Evolutionary conservation across 139 green algal species (phyloP).

Genomic region (Picocystis salinarum): DNA sequence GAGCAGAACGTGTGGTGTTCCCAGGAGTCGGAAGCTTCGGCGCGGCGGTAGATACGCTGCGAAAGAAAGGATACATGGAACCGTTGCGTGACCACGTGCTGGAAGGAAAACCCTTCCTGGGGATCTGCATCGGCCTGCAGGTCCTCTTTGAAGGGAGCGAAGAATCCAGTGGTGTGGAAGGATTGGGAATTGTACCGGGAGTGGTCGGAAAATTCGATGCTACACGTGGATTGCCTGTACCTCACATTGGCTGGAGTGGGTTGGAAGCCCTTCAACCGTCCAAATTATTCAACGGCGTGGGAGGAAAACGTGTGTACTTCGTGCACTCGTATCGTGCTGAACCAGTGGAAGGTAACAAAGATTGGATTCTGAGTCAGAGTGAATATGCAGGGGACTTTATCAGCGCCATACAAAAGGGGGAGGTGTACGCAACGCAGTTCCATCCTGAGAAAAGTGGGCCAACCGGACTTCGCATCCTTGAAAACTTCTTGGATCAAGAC

Average conservation of each 20-base stretch:
- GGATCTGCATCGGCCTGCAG: slow-evolving; percentile 95
- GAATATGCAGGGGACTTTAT: slow-evolving; percentile 82
- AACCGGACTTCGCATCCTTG: slow-evolving; percentile 48
- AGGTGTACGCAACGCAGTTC: slow-evolving; percentile 75
- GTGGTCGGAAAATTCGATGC: slow-evolving; percentile 50
- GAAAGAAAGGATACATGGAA: slow-evolving; percentile 35
- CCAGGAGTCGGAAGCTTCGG: slow-evolving; percentile 87
- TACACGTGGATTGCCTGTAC: slow-evolving; percentile 57
- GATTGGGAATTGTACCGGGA: slow-evolving; percentile 77
- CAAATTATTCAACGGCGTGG: slow-evolving; percentile 34
- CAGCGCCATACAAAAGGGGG: slow-evolving; percentile 51
- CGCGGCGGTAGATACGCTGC: slow-evolving; percentile 61
- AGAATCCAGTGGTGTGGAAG: slow-evolving; percentile 75
- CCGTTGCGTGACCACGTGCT: slow-evolving; percentile 31
- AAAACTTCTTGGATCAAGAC: slow-evolving; percentile 45
- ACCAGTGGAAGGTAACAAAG: slow-evolving; percentile 34
- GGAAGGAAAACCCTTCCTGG: slow-evolving; percentile 69
- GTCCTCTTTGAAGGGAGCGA: slow-evolving; percentile 83
- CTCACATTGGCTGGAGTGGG: slow-evolving; percentile 96
- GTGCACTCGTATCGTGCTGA: slow-evolving; percentile 79
- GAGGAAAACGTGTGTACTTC: slow-evolving; percentile 78
- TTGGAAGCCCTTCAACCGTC: slow-evolving; percentile 24
- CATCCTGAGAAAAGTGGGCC: slow-evolving; percentile 92
- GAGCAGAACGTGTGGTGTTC: slow-evolving; percentile 72
- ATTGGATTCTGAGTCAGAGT: slow-evolving; percentile 80